Base-by-base conservation (phyloP, 139 green algal genomes). In the Coelastrella sp. region DNA sequence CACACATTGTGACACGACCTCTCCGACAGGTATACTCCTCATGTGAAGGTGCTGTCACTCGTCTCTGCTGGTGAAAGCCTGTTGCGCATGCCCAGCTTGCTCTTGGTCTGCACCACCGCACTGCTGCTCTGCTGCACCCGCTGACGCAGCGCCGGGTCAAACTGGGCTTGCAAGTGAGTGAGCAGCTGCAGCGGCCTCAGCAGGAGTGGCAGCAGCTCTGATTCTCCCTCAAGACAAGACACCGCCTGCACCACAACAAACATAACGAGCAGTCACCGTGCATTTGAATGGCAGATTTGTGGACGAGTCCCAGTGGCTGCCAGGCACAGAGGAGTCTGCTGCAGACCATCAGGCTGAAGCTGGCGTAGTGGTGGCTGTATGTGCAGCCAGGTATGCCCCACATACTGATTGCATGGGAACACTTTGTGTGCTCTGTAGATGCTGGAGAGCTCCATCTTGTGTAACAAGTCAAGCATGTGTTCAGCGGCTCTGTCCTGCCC, bases 101-200 rank as follows among this genome's bases (percentile, higher is more conserved):
- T 84, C 78, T 84, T 84, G 49, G 35, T 84, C 15, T 27, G 27
- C 17, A 70, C 82, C 5, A 87, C 65, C 35, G 25, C 58, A 14
- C 56, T 79, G 57, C 85, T 61, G n/a, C 76, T 63, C 24, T 78
- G 60, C 24, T 85, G 60, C 57, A 86, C 89, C 19, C 91, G 84
- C 15, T 86, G 88, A 3, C 8, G 59, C 7, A 92, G 56, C 17
- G 91, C 72, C 4, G 91, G 91, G 20, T 90, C 84, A 27, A 91
- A 93, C 8, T 20, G 10, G 4, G 91, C 92, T 72, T 93, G 91
- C 74, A 90, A 35, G 14, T 63, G 65, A 6, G 92, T 94, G 87
- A 92, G 78, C 22, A 83, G 27, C 74, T 79, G 56, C 27, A 94
- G 90, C 58, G 92, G 92, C 25, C 61, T 78, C 80, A 94, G 57